Evolutionary conservation across 768 basidiomycete genomes (phyloP).

Genomic region (Boletus huronensis): DNA sequence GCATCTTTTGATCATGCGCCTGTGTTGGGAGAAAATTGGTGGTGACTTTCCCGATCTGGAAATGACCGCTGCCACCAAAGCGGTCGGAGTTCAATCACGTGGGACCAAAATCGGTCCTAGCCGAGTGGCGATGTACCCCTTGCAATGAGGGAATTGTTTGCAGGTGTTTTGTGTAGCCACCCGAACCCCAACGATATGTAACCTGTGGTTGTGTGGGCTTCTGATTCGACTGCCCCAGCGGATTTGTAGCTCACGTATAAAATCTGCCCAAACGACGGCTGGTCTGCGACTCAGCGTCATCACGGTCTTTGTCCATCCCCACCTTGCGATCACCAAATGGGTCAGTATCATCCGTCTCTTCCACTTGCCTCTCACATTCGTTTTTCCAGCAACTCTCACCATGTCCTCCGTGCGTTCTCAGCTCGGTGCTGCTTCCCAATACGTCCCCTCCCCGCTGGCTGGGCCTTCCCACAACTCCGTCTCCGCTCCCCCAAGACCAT

Average conservation of each 20-base stretch:
- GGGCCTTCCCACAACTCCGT: conserved; percentile 32
- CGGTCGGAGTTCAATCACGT: too few relatives aligned
- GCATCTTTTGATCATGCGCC: not conserved
- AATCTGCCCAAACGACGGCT: conserved; percentile 25
- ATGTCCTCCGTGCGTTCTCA: conserved; percentile 35
- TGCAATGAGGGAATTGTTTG: too few relatives aligned
- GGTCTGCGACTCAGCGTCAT: conserved; percentile 29
- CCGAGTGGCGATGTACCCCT: too few relatives aligned
- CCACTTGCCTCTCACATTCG: not conserved
- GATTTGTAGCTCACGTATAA: conserved; percentile 25
- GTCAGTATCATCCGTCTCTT: conserved; percentile 27
- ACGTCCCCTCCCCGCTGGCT: conserved; percentile 64
- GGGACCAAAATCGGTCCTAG: too few relatives aligned
- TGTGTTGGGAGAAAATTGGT: not conserved
- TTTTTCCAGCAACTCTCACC: conserved; percentile 39
- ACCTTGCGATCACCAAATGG: conserved; percentile 31
- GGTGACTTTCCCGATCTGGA: too few relatives aligned
- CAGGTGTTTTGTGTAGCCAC: conserved; percentile 17
- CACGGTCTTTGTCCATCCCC: conserved; percentile 25
- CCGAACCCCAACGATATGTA: conserved; percentile 33
- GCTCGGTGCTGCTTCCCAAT: conserved; percentile 32
- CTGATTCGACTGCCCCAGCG: conserved; percentile 20
- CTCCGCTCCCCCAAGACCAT: conserved; percentile 31
- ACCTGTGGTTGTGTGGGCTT: not conserved
- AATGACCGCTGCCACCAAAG: too few relatives aligned